phyloP scores from a whole-genome alignment of 768 basidiomycete genomes.

The Russula sp. region DNA sequence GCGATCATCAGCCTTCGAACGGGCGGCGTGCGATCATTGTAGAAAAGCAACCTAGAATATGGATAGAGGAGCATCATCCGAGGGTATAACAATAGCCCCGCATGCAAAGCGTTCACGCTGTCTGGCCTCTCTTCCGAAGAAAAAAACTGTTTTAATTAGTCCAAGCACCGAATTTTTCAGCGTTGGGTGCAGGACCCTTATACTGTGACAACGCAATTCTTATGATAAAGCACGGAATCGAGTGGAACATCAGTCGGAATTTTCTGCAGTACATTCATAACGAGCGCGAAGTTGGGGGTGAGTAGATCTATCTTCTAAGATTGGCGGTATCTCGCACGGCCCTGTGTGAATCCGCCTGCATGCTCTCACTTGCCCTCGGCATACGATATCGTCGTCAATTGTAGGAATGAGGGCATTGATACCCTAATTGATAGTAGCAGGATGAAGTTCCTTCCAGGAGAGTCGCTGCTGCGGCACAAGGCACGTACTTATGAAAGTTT shows the following conservation, averaged over 20 bases:
- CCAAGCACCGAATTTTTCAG: background rate
- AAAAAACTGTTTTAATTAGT: background rate
- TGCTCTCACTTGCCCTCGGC: too few species aligned
- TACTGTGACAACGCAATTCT: background rate
- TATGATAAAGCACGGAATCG: background rate
- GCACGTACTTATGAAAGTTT: too few species aligned
- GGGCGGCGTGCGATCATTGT: constrained; percentile 39
- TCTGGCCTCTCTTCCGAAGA: too few species aligned
- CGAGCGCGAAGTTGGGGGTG: background rate
- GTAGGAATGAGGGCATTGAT: too few species aligned
- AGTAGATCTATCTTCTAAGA: too few species aligned
- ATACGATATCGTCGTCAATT: too few species aligned
- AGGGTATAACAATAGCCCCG: background rate
- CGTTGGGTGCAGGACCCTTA: background rate
- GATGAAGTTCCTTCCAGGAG: too few species aligned
- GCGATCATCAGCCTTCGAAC: constrained; percentile 31
- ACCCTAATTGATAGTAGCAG: too few species aligned
- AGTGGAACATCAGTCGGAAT: background rate
- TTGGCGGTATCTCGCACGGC: too few species aligned
- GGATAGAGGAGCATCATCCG: constrained; percentile 72
- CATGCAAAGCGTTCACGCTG: background rate
- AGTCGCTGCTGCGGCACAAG: too few species aligned
- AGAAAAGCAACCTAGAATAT: constrained; percentile 65
- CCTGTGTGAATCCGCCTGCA: too few species aligned
- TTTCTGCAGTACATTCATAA: background rate